phyloP scores from a whole-genome alignment of 805 yeast species.

The Ogataea paraovalis region DNA sequence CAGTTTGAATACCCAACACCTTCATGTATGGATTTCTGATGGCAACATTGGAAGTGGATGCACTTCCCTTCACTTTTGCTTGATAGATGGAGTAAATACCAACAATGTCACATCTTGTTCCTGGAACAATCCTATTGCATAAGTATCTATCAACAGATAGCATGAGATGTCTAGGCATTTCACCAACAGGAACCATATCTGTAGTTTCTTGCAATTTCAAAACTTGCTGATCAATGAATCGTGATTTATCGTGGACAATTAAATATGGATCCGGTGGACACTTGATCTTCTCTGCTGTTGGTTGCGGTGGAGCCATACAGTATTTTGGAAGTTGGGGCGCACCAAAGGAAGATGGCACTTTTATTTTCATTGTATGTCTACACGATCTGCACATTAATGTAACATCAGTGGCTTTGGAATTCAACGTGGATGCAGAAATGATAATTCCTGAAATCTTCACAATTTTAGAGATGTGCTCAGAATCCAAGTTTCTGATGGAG shows the following conservation, averaged over 20 bases:
- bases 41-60: conserved; percentile 63
- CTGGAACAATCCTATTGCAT: conserved; percentile 90
- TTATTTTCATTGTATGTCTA: conserved; percentile 68
- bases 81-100: conserved; percentile 94
- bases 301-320: conserved; percentile 59
- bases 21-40: conserved; percentile 89
- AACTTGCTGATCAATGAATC: conserved; percentile 93
- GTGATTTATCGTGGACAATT: conserved; percentile 88
- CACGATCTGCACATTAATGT: conserved; percentile 86
- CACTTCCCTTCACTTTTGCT: conserved; percentile 49
- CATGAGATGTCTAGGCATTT: conserved; percentile 91
- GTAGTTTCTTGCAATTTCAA: conserved; percentile 95
- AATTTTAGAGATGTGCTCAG: conserved; percentile 84
- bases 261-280: conserved; percentile 94
- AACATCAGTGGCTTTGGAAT: conserved; percentile 80
- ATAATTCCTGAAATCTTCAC: conserved; percentile 91
- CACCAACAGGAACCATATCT: conserved; percentile 98
- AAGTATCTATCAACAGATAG: conserved; percentile 85
- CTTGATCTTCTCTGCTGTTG: conserved; percentile 43
- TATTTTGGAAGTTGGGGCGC: conserved; percentile 60
- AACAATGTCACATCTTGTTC: conserved; percentile 85
- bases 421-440: conserved; percentile 83
- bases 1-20: conserved; percentile 82
- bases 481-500: conserved; percentile 76
- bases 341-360: conserved; percentile 65